Evolutionary conservation across 2,329 filamentous ascomycete genomes (phyloP).

Genomic region (Ceratocystis eucalypticola): DNA sequence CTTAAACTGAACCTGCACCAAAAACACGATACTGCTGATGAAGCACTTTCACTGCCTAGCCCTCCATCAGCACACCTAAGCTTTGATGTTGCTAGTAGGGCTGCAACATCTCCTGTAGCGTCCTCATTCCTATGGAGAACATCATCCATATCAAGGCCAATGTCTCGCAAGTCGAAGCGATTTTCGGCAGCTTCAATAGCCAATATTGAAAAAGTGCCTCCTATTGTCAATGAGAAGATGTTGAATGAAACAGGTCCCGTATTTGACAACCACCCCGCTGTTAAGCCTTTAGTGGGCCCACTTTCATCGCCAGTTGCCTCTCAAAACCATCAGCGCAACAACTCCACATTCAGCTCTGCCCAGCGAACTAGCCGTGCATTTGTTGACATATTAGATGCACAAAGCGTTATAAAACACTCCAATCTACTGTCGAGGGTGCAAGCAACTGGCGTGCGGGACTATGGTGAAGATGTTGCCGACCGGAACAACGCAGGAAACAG

Average conservation of each 20-base stretch:
- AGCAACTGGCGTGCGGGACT: slow-evolving; percentile 39
- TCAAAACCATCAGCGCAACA: slow-evolving; percentile 15
- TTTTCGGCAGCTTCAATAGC: slow-evolving; percentile 7
- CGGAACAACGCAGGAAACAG: slow-evolving; percentile 38
- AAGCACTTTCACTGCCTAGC: slow-evolving; percentile 8
- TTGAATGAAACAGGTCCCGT: neutral
- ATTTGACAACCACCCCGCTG: slow-evolving; percentile 19
- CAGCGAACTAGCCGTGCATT: slow-evolving; percentile 15
- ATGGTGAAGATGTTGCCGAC: slow-evolving; percentile 53
- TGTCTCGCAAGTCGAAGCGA: slow-evolving; percentile 17
- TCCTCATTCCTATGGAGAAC: slow-evolving; percentile 1
- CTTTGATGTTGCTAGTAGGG: slow-evolving; percentile 10
- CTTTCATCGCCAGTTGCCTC: slow-evolving; percentile 6
- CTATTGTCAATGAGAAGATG: neutral
- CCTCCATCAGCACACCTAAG: neutral
- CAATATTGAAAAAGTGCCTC: slow-evolving; percentile 8
- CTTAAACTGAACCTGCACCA: slow-evolving; percentile 12
- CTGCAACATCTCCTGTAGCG: neutral
- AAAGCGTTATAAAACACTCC: slow-evolving; percentile 36
- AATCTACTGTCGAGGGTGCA: slow-evolving; percentile 37
- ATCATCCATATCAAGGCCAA: slow-evolving; percentile 11
- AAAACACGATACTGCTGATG: neutral
- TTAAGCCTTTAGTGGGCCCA: slow-evolving; percentile 16
- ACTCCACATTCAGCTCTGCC: slow-evolving; percentile 15
- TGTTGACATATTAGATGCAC: slow-evolving; percentile 46